Evolutionary conservation across 192 early-diverging fungal genomes (phyloP).

Genomic region (Backusella tarrabulga): DNA sequence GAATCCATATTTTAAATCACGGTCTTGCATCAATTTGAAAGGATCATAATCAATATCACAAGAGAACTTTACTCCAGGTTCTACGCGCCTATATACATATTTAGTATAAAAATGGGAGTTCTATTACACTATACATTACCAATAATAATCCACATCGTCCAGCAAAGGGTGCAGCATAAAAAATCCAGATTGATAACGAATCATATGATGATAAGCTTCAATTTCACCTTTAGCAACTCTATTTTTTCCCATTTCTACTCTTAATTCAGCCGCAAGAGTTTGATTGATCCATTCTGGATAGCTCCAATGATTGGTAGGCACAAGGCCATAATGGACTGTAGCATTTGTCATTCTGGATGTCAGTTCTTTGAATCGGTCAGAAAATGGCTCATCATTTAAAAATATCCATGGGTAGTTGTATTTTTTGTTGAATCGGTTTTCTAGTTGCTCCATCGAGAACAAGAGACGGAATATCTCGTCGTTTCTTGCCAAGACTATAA

Average conservation of each 20-base stretch:
- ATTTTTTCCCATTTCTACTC: conserved; percentile 51
- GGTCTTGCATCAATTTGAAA: conserved; percentile 74
- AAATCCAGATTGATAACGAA: conserved; percentile 76
- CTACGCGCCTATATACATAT: conserved; percentile 53
- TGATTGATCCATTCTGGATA: conserved; percentile 79
- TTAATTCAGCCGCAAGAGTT: conserved; percentile 46
- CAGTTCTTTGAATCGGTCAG: conserved; percentile 55
- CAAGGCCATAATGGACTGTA: conserved; percentile 49
- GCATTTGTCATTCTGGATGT: conserved; percentile 48
- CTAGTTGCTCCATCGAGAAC: conserved; percentile 57
- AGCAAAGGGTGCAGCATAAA: conserved; percentile 78
- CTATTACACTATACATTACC: conserved; percentile 37
- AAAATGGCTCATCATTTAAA: conserved; percentile 70
- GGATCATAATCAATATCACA: conserved; percentile 87
- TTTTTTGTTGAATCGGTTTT: conserved; percentile 64
- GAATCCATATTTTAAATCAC: conserved; percentile 79
- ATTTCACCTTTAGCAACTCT: conserved; percentile 62
- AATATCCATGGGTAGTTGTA: conserved; percentile 80
- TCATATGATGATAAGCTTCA: conserved; percentile 75
- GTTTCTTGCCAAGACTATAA: conserved; percentile 75
- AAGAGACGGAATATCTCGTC: conserved; percentile 61
- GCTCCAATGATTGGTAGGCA: conserved; percentile 75
- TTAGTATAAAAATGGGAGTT: neutral
- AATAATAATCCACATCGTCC: conserved; percentile 76
- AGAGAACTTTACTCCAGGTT: conserved; percentile 79